A percentile compares a stretch with the other conserved stretches of the same genome.
phyloP scores from a whole-genome alignment of 441 rosid species.

The Theobroma grandiflorum region DNA sequence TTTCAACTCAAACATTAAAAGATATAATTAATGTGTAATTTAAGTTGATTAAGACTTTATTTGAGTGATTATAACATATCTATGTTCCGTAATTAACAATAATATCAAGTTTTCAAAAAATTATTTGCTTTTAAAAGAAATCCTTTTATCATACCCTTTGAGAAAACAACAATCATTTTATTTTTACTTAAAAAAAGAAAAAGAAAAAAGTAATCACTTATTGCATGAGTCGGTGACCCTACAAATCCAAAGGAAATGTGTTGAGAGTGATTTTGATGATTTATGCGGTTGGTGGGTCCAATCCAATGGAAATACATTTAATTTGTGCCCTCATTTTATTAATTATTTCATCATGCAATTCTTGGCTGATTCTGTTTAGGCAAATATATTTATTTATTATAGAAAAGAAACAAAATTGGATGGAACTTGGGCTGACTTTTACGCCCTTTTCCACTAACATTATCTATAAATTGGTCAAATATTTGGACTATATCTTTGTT shows the following conservation, averaged over 20 bases:
- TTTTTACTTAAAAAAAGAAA: neutral
- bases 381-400: neutral
- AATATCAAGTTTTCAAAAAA: neutral
- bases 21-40: too few relatives aligned
- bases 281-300: conserved; percentile 6
- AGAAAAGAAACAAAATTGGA: neutral
- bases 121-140: neutral
- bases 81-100: too few relatives aligned
- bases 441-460: neutral
- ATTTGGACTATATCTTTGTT: too few relatives aligned
- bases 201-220: neutral
- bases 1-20: neutral
- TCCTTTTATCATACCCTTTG: neutral
- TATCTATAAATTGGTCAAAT: neutral
- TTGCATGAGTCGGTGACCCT: conserved; percentile 26
- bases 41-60: too few relatives aligned
- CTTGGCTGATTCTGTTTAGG: neutral
- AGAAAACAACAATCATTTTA: neutral
- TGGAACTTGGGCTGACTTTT: neutral
- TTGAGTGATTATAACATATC: too few relatives aligned
- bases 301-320: neutral
- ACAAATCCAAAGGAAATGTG: conserved; percentile 9
- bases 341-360: neutral
- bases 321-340: neutral
- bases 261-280: conserved; percentile 2